Conservation (phyloP, 139 green algal species). For the Chlorella sp. region DNA sequence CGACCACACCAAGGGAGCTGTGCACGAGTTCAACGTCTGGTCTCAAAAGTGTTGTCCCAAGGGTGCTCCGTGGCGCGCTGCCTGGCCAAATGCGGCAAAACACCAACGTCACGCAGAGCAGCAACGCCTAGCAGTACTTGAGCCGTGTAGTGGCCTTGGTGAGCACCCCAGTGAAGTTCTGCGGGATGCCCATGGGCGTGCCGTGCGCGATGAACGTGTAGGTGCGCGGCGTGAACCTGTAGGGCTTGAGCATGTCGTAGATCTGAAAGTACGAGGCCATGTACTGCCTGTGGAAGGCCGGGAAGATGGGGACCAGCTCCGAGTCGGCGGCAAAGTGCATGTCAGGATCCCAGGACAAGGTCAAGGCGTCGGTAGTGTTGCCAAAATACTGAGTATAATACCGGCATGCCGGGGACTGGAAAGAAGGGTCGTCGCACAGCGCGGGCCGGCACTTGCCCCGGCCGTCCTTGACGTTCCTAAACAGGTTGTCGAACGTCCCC, state of each 20-base stretch:
- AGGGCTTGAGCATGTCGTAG: not conserved
- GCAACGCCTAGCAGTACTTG: no score
- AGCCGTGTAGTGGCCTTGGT: not conserved
- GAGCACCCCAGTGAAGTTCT: not conserved
- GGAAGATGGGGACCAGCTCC: not conserved
- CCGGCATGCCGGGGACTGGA: not conserved
- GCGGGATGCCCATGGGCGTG: not conserved
- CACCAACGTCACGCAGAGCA: no score
- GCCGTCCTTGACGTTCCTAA: not conserved
- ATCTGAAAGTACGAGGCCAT: not conserved
- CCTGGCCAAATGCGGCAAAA: no score
- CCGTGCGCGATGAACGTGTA: not conserved
- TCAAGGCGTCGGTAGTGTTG: not conserved
- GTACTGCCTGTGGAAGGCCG: not conserved
- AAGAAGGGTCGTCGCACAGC: not conserved
- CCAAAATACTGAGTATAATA: not conserved
- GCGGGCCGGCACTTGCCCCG: not conserved
- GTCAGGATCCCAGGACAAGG: not conserved
- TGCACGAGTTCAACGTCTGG: no score
- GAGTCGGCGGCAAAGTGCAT: not conserved
- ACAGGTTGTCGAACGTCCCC: not conserved
- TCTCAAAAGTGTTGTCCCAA: no score
- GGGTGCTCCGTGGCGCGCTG: no score
- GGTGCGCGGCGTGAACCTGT: not conserved
- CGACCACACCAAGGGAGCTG: no score